Base-by-base conservation (phyloP, 2,329 filamentous ascomycete genomes). In the Mycosphaerella sp. region DNA sequence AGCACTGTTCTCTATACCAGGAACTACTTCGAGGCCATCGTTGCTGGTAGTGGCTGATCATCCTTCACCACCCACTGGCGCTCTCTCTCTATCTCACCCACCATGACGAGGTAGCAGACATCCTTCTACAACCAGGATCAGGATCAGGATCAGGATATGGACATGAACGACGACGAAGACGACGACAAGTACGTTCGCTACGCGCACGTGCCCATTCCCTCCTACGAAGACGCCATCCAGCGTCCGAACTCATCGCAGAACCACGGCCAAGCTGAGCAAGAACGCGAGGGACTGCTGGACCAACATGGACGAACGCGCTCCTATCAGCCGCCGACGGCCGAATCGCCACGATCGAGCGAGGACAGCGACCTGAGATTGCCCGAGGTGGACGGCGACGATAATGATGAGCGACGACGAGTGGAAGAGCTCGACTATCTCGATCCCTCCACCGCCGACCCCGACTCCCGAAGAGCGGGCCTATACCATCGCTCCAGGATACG, bases 341-440 rank as follows among this genome's bases (percentile, higher is more conserved):
- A 93, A 70, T 90, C 89, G 54, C 85, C 84, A 57, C 85, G 91
- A 59, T 74, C 75, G 47, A 82, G 73, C 70, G 74, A 78, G 60
- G 84, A 79, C 56, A 73, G 62, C 58, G 73, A 75, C 54, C 66
- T 76, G 63, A 76, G 74, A 55, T 74, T 77, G 60, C 78, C 74
- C 45, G 81, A 80, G 57, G 76, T 75, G 47, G 71, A 68, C 75
- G 81, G 71, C 70, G 78, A 66, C 72, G 65, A 26, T 6, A 26
- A 69, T 70, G 75, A 66, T 63, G 74, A 75, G 64, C 83, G 88
- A 59, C 80, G 86, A 61, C 88, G 93, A 72, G 85, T 97, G 75
- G 83, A 95, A 67, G 87, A 96, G 78, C 84, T 95, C 79, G 89
- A 95, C 62, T 82, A 95, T 41, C 81, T 89, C 64, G 89, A 95